A percentile compares a stretch with the other conserved stretches of the same genome.
Conservation (phyloP, 108 stramenopile species). For the Conticribra weissflogii region DNA sequence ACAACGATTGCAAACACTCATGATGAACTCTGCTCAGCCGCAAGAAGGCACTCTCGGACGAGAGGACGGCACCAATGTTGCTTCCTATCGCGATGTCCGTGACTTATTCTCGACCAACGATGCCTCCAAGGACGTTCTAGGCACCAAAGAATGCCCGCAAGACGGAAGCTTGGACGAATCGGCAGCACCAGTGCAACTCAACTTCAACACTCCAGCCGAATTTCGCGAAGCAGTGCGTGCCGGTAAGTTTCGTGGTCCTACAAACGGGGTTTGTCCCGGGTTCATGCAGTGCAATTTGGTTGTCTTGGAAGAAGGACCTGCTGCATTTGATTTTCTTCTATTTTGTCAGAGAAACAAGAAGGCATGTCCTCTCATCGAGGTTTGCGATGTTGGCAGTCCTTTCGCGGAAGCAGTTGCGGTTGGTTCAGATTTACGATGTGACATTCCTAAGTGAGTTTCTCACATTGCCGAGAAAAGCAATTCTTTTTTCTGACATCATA, state of each 20-base stretch:
- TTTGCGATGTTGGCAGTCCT: slow-evolving; percentile 68
- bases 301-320: slow-evolving; percentile 64
- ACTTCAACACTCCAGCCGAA: slow-evolving; percentile 27
- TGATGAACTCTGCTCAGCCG: slow-evolving; percentile 22
- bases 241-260: slow-evolving; percentile 54
- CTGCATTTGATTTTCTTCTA: slow-evolving; percentile 84
- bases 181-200: background rate
- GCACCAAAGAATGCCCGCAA: background rate
- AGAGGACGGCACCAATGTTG: background rate
- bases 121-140: background rate
- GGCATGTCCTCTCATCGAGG: slow-evolving; percentile 88
- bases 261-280: slow-evolving; percentile 82
- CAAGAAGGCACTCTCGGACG: slow-evolving; percentile 25
- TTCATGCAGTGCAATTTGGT: slow-evolving; percentile 89
- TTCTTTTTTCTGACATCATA: too few species aligned
- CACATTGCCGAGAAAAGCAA: too few species aligned
- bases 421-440: slow-evolving; percentile 70
- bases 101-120: slow-evolving; percentile 6
- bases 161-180: background rate
- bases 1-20: slow-evolving; percentile 11
- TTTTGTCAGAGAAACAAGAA: slow-evolving; percentile 91
- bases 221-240: slow-evolving; percentile 56
- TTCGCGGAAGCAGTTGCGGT: slow-evolving; percentile 38
- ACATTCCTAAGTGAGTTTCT: slow-evolving; percentile 68
- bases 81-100: slow-evolving; percentile 14